Conservation (phyloP, 306 rosid species). For the Trichosanthes truncata region DNA sequence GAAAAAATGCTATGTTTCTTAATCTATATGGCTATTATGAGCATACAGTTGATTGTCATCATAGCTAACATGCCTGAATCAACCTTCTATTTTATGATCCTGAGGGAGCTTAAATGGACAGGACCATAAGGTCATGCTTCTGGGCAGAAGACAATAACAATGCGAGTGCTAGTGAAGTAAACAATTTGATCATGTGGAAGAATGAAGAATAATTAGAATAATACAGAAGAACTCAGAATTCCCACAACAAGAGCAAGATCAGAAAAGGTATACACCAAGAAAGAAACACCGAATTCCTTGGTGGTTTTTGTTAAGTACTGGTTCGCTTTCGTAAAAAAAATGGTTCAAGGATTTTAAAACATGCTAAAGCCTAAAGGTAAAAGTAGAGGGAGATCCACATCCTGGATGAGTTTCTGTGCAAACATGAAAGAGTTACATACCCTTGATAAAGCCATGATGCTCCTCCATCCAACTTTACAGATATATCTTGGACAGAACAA, state of each 20-base stretch:
- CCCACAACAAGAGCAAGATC: neutral
- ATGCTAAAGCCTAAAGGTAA: neutral
- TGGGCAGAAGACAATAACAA: neutral
- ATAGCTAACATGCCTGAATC: neutral
- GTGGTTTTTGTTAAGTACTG: neutral
- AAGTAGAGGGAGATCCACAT: neutral
- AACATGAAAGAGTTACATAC: constrained; percentile 28
- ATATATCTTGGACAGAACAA: constrained; percentile 55
- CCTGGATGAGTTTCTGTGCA: neutral
- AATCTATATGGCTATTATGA: neutral
- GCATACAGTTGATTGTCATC: neutral
- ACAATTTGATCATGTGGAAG: neutral
- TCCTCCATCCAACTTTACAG: constrained; percentile 82
- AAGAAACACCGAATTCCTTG: neutral
- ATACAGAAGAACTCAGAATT: neutral
- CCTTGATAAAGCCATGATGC: constrained; percentile 99
- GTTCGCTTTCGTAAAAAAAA: neutral
- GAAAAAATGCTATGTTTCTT: neutral
- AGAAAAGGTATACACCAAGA: neutral
- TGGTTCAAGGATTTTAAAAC: neutral
- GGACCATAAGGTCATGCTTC: neutral
- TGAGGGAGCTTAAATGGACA: neutral
- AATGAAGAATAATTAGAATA: neutral
- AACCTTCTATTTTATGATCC: neutral
- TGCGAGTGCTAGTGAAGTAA: neutral